phyloP scores from a whole-genome alignment of 2,329 filamentous ascomycete species.

The Cadophora malorum region DNA sequence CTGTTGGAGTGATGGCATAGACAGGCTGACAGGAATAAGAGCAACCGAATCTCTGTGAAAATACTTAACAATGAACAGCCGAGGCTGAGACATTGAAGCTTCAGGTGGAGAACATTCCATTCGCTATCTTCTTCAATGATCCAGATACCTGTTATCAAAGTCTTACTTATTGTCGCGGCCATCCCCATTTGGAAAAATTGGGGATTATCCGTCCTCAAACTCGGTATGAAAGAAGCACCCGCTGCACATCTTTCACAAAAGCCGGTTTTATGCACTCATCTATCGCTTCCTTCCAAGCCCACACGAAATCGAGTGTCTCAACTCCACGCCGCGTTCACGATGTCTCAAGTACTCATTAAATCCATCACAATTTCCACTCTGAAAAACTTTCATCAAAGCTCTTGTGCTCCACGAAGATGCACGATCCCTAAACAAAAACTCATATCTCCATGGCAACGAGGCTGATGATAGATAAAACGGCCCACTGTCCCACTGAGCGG shows the following conservation, averaged over 20 bases:
- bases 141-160: neutral
- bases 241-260: conserved; percentile 16
- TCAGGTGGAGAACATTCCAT: neutral
- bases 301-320: neutral
- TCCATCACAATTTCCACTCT: neutral
- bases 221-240: neutral
- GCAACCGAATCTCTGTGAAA: too few species aligned
- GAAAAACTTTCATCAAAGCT: neutral
- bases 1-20: neutral
- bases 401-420: neutral
- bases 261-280: conserved; percentile 6
- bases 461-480: conserved; percentile 6
- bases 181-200: neutral
- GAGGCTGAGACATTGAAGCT: neutral
- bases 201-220: conserved; percentile 8
- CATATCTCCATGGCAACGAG: conserved; percentile 22
- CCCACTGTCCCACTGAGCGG: conserved; percentile 9
- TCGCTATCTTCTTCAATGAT: neutral
- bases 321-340: conserved; percentile 3
- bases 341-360: neutral
- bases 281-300: neutral
- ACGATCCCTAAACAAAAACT: neutral
- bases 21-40: too few species aligned
- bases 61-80: neutral
- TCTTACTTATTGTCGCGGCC: neutral